Percentiles rank a stretch among this genome's conserved stretches.
These are phyloP conservation scores for Cordyceps militaris DNA, from an alignment of 2,329 filamentous ascomycete species.

Conservation along the genomic window DNA sequence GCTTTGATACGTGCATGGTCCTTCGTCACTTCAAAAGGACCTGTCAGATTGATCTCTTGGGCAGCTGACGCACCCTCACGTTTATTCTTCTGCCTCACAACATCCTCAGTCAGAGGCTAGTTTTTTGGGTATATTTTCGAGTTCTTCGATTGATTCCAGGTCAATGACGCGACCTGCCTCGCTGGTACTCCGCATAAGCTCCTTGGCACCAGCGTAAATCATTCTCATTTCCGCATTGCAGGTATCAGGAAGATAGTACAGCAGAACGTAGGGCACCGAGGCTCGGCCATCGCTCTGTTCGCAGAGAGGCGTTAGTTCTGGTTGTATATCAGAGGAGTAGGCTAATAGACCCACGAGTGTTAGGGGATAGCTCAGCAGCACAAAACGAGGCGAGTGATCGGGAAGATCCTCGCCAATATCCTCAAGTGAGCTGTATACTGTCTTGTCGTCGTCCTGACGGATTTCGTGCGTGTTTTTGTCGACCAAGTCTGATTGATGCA, in stretches of 20 bases:
- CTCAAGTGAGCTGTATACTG: conserved; percentile 71
- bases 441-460: conserved; percentile 68
- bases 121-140: conserved; percentile 72
- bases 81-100: not conserved
- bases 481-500: conserved; percentile 64
- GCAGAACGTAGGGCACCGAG: conserved; percentile 85
- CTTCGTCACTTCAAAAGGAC: no score
- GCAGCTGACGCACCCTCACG: not conserved
- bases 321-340: not conserved
- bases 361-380: conserved; percentile 85
- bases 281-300: conserved; percentile 73
- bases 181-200: conserved; percentile 87
- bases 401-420: conserved; percentile 84
- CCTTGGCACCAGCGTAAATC: conserved; percentile 93
- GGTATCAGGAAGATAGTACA: conserved; percentile 91
- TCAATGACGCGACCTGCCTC: conserved; percentile 87
- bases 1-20: no score
- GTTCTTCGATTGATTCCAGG: conserved; percentile 70
- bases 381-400: conserved; percentile 82
- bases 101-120: conserved; percentile 26
- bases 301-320: not conserved
- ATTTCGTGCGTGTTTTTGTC: conserved; percentile 88
- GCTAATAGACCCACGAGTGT: conserved; percentile 56
- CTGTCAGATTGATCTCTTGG: not conserved
- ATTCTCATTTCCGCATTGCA: conserved; percentile 83